Evolutionary conservation across 164 flowering plant genomes (phyloP).

Genomic region (Dillenia turbinata): DNA sequence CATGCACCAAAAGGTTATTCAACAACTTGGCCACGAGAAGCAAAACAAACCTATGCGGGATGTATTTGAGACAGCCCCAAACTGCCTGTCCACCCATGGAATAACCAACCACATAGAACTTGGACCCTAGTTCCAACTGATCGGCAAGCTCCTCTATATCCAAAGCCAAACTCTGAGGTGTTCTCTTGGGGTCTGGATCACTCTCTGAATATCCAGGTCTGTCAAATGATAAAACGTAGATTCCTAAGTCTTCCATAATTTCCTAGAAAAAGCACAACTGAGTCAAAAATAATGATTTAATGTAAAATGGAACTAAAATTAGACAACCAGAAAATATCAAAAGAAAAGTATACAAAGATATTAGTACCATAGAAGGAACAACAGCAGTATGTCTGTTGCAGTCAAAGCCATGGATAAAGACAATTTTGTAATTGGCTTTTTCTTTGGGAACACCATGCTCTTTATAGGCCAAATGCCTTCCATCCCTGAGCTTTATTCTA

Average conservation of each 20-base stretch:
- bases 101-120: slow-evolving; percentile 52
- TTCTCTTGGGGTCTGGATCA: slow-evolving; percentile 54
- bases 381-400: slow-evolving; percentile 38
- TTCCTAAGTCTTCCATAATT: slow-evolving; percentile 39
- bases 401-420: slow-evolving; percentile 55
- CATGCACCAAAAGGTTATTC: neutral
- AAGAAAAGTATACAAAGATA: neutral
- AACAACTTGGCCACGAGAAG: neutral
- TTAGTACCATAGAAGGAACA: slow-evolving; percentile 24
- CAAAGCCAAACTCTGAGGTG: slow-evolving; percentile 46
- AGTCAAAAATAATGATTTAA: neutral
- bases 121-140: slow-evolving; percentile 52
- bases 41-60: neutral
- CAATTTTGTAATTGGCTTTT: slow-evolving; percentile 47
- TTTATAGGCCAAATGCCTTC: slow-evolving; percentile 72
- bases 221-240: slow-evolving; percentile 59
- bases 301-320: neutral
- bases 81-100: slow-evolving; percentile 66
- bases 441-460: slow-evolving; percentile 65
- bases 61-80: slow-evolving; percentile 53
- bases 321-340: too few species aligned
- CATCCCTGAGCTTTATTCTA: slow-evolving; percentile 68
- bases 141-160: slow-evolving; percentile 79
- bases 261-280: slow-evolving; percentile 30
- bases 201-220: slow-evolving; percentile 82